Base-by-base conservation (phyloP, 2,329 filamentous ascomycete species). In the Incumbomyces delicatus region DNA sequence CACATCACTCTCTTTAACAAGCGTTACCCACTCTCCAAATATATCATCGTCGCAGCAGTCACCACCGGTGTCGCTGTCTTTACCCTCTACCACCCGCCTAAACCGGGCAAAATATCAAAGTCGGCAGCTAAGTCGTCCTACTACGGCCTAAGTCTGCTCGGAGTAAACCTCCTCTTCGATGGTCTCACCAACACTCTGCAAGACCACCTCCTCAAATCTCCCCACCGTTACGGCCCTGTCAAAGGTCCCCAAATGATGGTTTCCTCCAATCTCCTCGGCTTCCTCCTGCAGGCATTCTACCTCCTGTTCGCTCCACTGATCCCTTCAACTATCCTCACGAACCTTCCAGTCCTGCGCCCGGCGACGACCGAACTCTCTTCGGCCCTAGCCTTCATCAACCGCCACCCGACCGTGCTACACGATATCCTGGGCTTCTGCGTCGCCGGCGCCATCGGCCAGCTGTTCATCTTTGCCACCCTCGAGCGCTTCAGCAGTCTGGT, bases 231-330 rank as follows among this genome's bases (percentile, higher is more conserved):
- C 67, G 80, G 79, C 54, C 81, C 83, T 12, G 95, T 92, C 63
- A 79, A 80, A 2, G 92, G 92, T 8, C 88, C 90, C 50, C 92
- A 98, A 75, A 98, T 98, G 92, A 98, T 98, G 92, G 94, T 89
- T 63, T 89, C 90, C 33, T 87, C 95, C 67, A 98, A 96, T 63
- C 71, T 95, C 47, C 84, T 96, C 66, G 83, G 79, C 57, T 90
- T 88, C 2, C 61, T 80, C 39, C 72, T 96, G 47, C 96, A 89
- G 2, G 73, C 77, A 16, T 61, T 69, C 0, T 96, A 94, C 60
- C 78, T 98, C 37, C 54, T 90, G 14, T 60, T 88, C 16, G 85
- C 81, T 58, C 92, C 92, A 0, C 87, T 83, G 69, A 66, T 95
- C n/a, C 84, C 83, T 0, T 71, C 75, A 48, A 82, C 80, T 67